Evolutionary conservation across 192 early-diverging fungal genomes (phyloP), one percentile per base, ranked within the genome.

Genomic region (Podila minutissima): DNA sequence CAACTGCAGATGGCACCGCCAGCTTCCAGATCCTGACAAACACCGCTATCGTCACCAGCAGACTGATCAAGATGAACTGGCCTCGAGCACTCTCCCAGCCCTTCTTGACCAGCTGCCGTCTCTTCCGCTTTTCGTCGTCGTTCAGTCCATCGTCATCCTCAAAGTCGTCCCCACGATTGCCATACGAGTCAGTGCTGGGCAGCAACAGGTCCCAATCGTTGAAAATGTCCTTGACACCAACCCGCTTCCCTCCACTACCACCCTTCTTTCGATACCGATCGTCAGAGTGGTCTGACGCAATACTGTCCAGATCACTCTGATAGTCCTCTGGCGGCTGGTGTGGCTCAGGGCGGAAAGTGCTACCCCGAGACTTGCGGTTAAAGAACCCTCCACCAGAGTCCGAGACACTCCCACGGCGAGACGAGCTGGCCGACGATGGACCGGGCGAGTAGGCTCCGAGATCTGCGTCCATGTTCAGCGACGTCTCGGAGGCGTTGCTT

Each of bases 11-110:
- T 17, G 69, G 76, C 0, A 79, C 35, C 4, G 76, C 70, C 37
- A 72, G 70, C 26, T 79, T 79, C 76, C 76, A 79, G 61, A 79
- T 79, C 46, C 76, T 66, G 32, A 79, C 76, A 67, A 79, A 38
- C 37, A 53, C 38, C 11, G 76, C 70, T 2, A 79, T 37, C 5
- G 37, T 38, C 5, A 49, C 48, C 59, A 79, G 60, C 29, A 72
- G 22, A 2, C 59, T 51, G 26, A 79, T 22, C 51, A 79, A 33
- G 28, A 79, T 68, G 19, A 12, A n/a, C 64, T 79, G 76, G 20
- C 76, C 76, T 59, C 62, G 66, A 0, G 60, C 22, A 26, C 76
- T 79, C 51, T 79, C 70, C 76, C 76, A 79, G 26, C 76, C 76
- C 24, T 67, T 72, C 70, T 79, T 79, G 7, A 50, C 61, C 12